Percentiles rank a stretch among this genome's conserved stretches.
Evolutionary conservation across 306 rosid genomes (phyloP).

Genomic region (Prunus salicina): DNA sequence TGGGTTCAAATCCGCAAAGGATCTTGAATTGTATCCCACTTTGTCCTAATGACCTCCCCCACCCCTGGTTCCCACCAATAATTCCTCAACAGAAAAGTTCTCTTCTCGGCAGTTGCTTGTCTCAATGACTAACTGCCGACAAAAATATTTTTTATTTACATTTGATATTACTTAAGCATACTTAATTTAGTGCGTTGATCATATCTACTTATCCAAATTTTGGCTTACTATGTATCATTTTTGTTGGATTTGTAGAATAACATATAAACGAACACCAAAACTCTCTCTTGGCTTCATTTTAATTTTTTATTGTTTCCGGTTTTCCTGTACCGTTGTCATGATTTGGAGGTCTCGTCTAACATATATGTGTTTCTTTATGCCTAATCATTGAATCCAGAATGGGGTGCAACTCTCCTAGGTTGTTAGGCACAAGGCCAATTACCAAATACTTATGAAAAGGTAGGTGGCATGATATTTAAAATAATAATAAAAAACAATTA

Average conservation of each 20-base stretch:
- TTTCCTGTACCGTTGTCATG: neutral
- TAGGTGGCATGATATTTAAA: neutral
- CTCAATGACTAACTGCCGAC: neutral
- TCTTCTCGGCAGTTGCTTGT: neutral
- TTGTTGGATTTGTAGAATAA: neutral
- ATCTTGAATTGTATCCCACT: neutral
- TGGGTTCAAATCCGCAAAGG: neutral
- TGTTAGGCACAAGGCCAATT: neutral
- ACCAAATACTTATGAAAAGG: neutral
- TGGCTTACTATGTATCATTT: neutral
- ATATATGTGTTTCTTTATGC: neutral
- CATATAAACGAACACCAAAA: neutral
- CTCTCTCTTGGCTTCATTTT: neutral
- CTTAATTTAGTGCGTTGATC: neutral
- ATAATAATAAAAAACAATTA: neutral
- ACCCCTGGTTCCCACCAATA: conserved; percentile 4
- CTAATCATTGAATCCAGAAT: neutral
- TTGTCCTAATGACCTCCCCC: neutral
- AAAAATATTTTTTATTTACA: too few species aligned
- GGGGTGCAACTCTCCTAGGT: neutral
- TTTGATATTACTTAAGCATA: neutral
- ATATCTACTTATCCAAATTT: neutral
- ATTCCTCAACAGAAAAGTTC: neutral
- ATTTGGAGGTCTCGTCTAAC: neutral
- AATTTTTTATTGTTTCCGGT: neutral